Evolutionary conservation across 148 eudicot genomes (phyloP), one percentile per base, ranked within the genome.

Genomic region (Polygonum maritimum): DNA sequence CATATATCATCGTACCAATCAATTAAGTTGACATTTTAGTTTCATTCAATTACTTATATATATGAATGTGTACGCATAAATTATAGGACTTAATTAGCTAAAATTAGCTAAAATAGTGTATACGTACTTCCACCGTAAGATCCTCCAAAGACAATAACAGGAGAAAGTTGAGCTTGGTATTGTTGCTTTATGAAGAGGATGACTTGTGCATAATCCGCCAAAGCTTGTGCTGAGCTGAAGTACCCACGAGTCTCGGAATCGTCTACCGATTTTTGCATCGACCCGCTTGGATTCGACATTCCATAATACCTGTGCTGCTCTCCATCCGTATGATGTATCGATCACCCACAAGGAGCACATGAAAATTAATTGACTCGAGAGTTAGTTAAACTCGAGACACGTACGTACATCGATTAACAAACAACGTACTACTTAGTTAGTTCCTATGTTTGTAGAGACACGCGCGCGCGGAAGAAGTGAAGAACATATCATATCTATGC

Each of bases 161-260:
- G 98, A 76, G 86, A 86, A 78, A 80, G 89, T 83, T 91, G 86
- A 41, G 98, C 98, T 45, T 97, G 85, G 63, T 88, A 81, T 75
- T 90, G 89, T 8, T 75, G 74, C 78, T 94, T 94, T 57, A 94
- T 80, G 67, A 86, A 84, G 74, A 91, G 90, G 65, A 94, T 67
- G 77, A 94, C 79, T 14, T 90, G 87, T 0, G 97, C 89, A 77
- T 80, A 94, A 83, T 94, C 98, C 48, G 97, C 94, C 76, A 94
- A 85, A 4, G 98, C 97, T 83, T 91, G 97, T 77, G 86, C 95
- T 0, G 98, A 83, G 73, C 97, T 94, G 47, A 94, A 84, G 80
- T 89, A 76, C 36, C 67, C 67, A 21, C 3, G 35, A 26, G 35
- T 58, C 12, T 58, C 67, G 2, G 67, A 11, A 58, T 58, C 67